phyloP scores from a whole-genome alignment of 352 stramenopile genomes.

The Phytophthora multivora region DNA sequence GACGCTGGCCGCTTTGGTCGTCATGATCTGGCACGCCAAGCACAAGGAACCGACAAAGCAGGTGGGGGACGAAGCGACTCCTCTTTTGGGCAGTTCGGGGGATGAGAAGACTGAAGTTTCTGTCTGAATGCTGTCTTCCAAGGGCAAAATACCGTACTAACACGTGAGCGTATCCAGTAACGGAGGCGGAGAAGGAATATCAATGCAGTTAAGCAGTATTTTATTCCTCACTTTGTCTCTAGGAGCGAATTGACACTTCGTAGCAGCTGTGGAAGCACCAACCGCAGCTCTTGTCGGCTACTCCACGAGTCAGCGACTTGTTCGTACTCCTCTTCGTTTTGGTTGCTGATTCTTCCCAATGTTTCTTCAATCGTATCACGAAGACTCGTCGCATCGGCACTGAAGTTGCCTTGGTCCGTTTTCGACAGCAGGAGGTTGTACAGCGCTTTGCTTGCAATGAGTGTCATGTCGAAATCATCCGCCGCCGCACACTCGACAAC shows the following conservation, averaged over 20 bases:
- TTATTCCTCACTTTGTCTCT: no score
- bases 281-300: constrained; percentile 38
- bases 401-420: constrained; percentile 3
- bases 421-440: constrained; percentile 78
- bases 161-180: neutral
- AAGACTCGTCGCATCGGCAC: constrained; percentile 18
- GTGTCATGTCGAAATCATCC: constrained; percentile 74
- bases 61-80: constrained; percentile 43
- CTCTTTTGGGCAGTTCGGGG: constrained; percentile 47
- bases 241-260: constrained; percentile 26
- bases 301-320: constrained; percentile 8
- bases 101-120: constrained; percentile 33
- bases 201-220: constrained; percentile 14
- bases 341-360: constrained; percentile 23
- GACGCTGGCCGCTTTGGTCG: constrained; percentile 43
- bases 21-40: constrained; percentile 63
- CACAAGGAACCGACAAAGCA: constrained; percentile 22
- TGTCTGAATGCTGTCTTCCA: constrained; percentile 12
- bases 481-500: constrained; percentile 61
- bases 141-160: neutral
- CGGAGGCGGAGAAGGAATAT: neutral
- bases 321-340: constrained; percentile 12
- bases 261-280: constrained; percentile 56
- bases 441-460: constrained; percentile 81
- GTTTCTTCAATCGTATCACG: constrained; percentile 37